Percentiles rank a stretch among this genome's conserved stretches.
These are phyloP conservation scores for Odonthalia washingtoniensis DNA, from an alignment of 31 red algal genomes.

Conservation along the genomic window DNA sequence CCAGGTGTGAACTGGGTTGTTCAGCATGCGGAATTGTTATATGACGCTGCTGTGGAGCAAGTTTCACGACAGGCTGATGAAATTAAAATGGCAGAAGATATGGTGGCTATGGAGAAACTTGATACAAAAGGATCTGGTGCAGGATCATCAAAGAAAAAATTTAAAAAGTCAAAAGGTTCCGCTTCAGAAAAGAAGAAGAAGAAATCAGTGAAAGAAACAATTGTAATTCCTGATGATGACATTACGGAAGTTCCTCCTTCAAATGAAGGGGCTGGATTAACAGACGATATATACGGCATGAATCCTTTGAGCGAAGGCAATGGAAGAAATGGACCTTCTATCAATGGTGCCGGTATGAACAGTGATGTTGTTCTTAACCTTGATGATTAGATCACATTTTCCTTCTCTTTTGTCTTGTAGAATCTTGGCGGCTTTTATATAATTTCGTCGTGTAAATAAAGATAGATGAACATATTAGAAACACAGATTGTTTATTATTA, in stretches of 20 bases:
- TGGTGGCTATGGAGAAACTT: slow-evolving; percentile 63
- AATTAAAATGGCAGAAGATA: slow-evolving; percentile 78
- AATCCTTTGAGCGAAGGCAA: too few species aligned
- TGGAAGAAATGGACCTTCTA: too few species aligned
- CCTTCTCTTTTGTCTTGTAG: too few species aligned
- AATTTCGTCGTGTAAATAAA: too few species aligned
- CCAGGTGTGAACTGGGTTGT: slow-evolving; percentile 94
- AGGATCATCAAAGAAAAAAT: slow-evolving; percentile 41
- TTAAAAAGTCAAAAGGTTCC: slow-evolving; percentile 42
- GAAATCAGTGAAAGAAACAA: background rate
- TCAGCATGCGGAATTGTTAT: slow-evolving; percentile 90
- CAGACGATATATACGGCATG: too few species aligned
- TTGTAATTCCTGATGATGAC: slow-evolving; percentile 44
- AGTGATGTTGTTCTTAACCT: too few species aligned
- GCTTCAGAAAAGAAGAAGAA: slow-evolving; percentile 32
- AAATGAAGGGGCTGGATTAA: too few species aligned
- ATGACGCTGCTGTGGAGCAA: slow-evolving; percentile 84
- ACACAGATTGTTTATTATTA: too few species aligned
- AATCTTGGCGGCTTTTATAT: too few species aligned
- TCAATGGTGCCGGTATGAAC: too few species aligned
- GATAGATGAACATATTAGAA: too few species aligned
- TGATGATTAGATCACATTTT: too few species aligned
- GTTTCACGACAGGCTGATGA: slow-evolving; percentile 57
- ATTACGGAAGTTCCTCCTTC: slow-evolving; percentile 35
- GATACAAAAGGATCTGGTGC: slow-evolving; percentile 42